A percentile compares a stretch with the other conserved stretches of the same genome.
Evolutionary conservation across 352 stramenopile species (phyloP).

Genomic region (Blastocystis hominis): DNA sequence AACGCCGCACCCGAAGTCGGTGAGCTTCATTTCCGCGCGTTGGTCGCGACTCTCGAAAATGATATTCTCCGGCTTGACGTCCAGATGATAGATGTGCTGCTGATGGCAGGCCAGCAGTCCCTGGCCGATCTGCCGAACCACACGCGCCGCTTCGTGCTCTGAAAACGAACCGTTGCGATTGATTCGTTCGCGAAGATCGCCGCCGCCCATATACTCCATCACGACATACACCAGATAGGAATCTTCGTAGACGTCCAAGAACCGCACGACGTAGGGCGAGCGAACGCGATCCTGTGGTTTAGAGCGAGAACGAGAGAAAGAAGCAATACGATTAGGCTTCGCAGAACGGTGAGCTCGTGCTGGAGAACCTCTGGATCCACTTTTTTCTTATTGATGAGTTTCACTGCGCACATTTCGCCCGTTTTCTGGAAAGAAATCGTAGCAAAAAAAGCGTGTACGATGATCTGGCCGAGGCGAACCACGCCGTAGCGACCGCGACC

Average conservation of each 20-base stretch:
- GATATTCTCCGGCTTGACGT: slow-evolving; percentile 48
- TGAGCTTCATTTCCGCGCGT: not conserved
- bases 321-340: not conserved
- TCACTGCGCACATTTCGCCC: slow-evolving; percentile 5
- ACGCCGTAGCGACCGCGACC: slow-evolving; percentile 1
- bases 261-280: not conserved
- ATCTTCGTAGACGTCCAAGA: slow-evolving; percentile 13
- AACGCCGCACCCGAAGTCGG: slow-evolving; percentile 17
- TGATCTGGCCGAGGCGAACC: not conserved
- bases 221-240: slow-evolving; percentile 5
- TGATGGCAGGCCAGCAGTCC: not conserved
- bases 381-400: slow-evolving; percentile 6
- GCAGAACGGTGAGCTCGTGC: not conserved
- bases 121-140: not conserved
- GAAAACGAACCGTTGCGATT: not conserved
- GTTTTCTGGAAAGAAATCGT: not conserved
- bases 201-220: slow-evolving; percentile 33
- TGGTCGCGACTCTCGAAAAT: slow-evolving; percentile 20
- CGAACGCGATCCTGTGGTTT: not conserved
- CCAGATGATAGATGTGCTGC: slow-evolving; percentile 1
- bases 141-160: not conserved
- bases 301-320: not conserved
- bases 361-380: not conserved
- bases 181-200: not conserved
- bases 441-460: not conserved